Evolutionary conservation across 2,329 filamentous ascomycete species (phyloP), one percentile per base, ranked within the genome.

Genomic region (Aspergillus awamori): DNA sequence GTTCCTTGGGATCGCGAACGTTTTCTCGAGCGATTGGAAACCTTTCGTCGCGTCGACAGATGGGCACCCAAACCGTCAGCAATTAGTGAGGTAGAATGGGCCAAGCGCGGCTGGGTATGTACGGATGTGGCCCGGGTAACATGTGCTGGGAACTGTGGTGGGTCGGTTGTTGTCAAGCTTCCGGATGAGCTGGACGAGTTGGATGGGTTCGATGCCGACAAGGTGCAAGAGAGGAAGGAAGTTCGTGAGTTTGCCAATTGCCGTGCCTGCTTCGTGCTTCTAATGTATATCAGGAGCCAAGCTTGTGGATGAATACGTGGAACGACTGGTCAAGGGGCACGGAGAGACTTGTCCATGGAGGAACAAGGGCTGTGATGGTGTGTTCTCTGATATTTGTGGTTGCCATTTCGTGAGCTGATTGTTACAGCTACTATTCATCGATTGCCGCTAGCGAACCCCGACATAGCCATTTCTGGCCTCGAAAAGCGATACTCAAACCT

Each of bases 1-100:
- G 90, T 91, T 57, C 94, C 95, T 0, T 91, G 89, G 79, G 93
- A 95, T 74, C 90, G 95, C 57, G 87, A 88, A 41, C 87, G 92
- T 67, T 93, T 98, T 63, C 82, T 98, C 10, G 87, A 85, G 68
- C 83, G 95, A 24, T 82, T 99, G 28, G 89, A 89, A 62, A 96
- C 92, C 0, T 99, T 96, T 73, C 90, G 94, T 72, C 92, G 94
- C 67, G 88, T 98, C 52, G 95, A 92, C 57, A 86, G 90, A 73
- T 99, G 94, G 94, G 90, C 91, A n/a, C 90, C 92, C 0, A 98
- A 98, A 74, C 93, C 95, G 0, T 86, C 93, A 56, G 83, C 83
- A 36, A 88, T 98, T 68, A 92, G 87, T 72, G 95, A 98, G 77
- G 88, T 97, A 7, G 90, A 93, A 74, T 99, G 95, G 95, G 93